Evolutionary conservation across 2,329 filamentous ascomycete genomes (phyloP).

Genomic region (Stachybotrys chartarum): DNA sequence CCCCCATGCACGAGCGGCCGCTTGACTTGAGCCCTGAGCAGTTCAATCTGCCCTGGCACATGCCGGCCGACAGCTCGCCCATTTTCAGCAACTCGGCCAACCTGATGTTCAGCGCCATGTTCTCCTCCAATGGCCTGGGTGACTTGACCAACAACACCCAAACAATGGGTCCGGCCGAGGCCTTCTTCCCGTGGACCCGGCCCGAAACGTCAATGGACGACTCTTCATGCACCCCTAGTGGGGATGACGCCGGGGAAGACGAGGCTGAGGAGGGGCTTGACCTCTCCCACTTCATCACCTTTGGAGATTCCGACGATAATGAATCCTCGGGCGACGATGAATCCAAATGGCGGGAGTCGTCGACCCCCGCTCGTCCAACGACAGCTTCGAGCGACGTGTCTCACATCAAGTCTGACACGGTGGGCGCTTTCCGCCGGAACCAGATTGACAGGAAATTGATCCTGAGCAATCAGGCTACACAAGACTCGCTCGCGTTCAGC

Average conservation of each 20-base stretch:
- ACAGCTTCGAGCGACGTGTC: conserved; percentile 41
- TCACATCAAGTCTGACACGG: conserved; percentile 57
- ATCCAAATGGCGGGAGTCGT: conserved; percentile 40
- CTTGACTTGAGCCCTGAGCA: conserved; percentile 49
- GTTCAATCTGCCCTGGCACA: conserved; percentile 42
- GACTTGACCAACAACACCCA: conserved; percentile 52
- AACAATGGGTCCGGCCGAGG: conserved; percentile 65
- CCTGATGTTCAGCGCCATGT: conserved; percentile 72
- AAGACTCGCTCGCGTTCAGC: conserved; percentile 56
- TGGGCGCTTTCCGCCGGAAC: conserved; percentile 71
- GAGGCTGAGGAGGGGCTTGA: conserved; percentile 58
- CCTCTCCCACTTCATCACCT: conserved; percentile 67
- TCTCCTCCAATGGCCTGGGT: conserved; percentile 47
- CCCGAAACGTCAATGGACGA: conserved; percentile 50
- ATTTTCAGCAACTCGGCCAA: conserved; percentile 63
- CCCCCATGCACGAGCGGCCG: conserved; percentile 39
- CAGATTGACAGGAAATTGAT: conserved; percentile 57
- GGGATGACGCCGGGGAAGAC: conserved; percentile 45
- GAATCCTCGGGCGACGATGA: conserved; percentile 55
- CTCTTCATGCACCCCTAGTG: conserved; percentile 28
- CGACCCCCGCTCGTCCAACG: conserved; percentile 44
- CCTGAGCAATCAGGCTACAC: conserved; percentile 51
- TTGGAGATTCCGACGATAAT: conserved; percentile 39
- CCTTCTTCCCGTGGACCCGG: conserved; percentile 64
- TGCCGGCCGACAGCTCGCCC: conserved; percentile 38